Evolutionary conservation across 352 stramenopile species (phyloP).

Genomic region (Plasmopara muralis): DNA sequence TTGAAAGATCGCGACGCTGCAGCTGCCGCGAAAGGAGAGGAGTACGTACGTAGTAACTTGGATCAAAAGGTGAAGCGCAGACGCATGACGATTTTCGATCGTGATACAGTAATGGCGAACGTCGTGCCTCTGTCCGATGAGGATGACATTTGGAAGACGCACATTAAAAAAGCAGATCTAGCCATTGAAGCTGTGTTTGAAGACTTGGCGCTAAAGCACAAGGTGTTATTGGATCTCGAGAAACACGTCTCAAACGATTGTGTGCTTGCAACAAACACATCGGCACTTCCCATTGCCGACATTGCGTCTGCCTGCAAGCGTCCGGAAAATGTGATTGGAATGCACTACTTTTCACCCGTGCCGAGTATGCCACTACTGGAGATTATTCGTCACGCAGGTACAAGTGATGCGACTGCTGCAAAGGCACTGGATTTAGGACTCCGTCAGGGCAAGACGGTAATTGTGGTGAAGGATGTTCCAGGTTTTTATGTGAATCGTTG

Average conservation of each 20-base stretch:
- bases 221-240: conserved; percentile 92
- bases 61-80: conserved; percentile 94
- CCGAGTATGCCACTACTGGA: conserved; percentile 97
- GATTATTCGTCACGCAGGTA: conserved; percentile 95
- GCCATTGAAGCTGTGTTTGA: conserved; percentile 99
- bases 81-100: conserved; percentile 88
- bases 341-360: conserved; percentile 99
- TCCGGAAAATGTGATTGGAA: conserved; percentile 92
- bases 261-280: conserved; percentile 98
- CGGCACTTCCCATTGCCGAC: conserved; percentile 92
- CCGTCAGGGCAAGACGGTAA: conserved; percentile 97
- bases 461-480: conserved; percentile 98
- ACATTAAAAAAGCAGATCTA: conserved; percentile 92
- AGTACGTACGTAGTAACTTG: conserved; percentile 93
- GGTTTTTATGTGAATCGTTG: conserved; percentile 99
- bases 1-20: conserved; percentile 94
- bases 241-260: conserved; percentile 89
- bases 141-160: conserved; percentile 84
- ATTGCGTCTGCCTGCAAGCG: conserved; percentile 86
- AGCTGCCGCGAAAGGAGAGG: conserved; percentile 73
- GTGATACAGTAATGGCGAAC: conserved; percentile 87
- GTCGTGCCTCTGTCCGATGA: conserved; percentile 92
- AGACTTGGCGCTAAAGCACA: conserved; percentile 95
- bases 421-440: conserved; percentile 93
- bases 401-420: conserved; percentile 82